Evolutionary conservation across 2,329 filamentous ascomycete genomes (phyloP).

Genomic region (Dactylonectria estremocensis): DNA sequence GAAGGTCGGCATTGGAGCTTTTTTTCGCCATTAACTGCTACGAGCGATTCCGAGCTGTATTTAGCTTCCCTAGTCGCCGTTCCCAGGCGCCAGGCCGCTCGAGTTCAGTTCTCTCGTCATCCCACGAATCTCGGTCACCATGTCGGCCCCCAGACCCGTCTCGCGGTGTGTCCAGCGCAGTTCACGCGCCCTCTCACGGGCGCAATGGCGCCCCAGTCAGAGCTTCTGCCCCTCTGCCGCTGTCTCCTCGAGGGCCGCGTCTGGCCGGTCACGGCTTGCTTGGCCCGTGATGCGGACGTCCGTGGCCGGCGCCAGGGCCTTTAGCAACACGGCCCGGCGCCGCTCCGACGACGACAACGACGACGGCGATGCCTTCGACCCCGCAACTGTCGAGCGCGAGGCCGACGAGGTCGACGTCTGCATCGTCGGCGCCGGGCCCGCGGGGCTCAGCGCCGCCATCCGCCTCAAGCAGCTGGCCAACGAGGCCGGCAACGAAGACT

Average conservation of each 20-base stretch:
- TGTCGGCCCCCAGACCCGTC: slow-evolving; percentile 57
- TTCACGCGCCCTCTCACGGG: slow-evolving; percentile 52
- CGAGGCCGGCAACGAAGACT: slow-evolving; percentile 95
- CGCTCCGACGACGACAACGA: slow-evolving; percentile 48
- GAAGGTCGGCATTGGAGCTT: slow-evolving; percentile 31
- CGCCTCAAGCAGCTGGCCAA: slow-evolving; percentile 96
- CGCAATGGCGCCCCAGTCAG: slow-evolving; percentile 47
- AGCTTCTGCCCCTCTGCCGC: slow-evolving; percentile 44
- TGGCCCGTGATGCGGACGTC: slow-evolving; percentile 40
- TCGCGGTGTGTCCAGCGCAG: slow-evolving; percentile 58
- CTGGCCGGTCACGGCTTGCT: slow-evolving; percentile 32
- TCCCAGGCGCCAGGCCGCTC: slow-evolving; percentile 15
- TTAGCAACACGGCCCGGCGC: slow-evolving; percentile 53
- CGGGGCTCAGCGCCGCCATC: slow-evolving; percentile 93
- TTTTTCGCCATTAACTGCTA: slow-evolving; percentile 33
- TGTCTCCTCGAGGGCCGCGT: slow-evolving; percentile 26
- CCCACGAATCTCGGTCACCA: slow-evolving; percentile 38
- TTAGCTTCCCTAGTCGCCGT: slow-evolving; percentile 24
- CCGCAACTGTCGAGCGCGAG: slow-evolving; percentile 82
- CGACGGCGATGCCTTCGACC: slow-evolving; percentile 74
- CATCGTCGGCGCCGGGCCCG: slow-evolving; percentile 96
- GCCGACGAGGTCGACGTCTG: slow-evolving; percentile 96
- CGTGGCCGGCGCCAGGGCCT: slow-evolving; percentile 49
- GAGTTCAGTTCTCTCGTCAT: slow-evolving; percentile 45
- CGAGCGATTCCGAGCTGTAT: slow-evolving; percentile 9